Evolutionary conservation across 805 yeast species (phyloP).

Genomic region (Cyberlindnera sargentensis): DNA sequence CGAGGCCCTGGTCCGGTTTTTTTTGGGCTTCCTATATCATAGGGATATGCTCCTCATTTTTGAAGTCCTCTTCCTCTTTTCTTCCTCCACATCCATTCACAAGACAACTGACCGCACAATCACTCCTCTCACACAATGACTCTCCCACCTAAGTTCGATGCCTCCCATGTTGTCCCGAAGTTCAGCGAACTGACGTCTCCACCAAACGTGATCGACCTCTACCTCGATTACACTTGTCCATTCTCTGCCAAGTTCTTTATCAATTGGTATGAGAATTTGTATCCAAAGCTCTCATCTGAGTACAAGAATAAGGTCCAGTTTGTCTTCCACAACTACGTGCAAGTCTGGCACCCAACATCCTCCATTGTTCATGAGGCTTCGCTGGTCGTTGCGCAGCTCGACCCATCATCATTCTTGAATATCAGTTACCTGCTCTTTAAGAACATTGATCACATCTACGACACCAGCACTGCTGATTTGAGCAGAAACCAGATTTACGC

Average conservation of each 20-base stretch:
- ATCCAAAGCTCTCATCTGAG: slow-evolving; percentile 42
- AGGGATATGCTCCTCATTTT: too few species aligned
- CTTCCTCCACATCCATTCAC: not conserved
- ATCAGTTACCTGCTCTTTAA: slow-evolving; percentile 51
- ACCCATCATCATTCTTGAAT: slow-evolving; percentile 49
- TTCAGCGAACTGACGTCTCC: slow-evolving; percentile 6
- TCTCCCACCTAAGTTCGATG: slow-evolving; percentile 21
- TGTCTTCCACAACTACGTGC: slow-evolving; percentile 67
- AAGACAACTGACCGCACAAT: not conserved
- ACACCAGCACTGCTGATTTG: slow-evolving; percentile 46
- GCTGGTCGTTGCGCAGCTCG: slow-evolving; percentile 56
- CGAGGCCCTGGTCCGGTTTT: too few species aligned
- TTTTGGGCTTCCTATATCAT: too few species aligned
- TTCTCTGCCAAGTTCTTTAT: slow-evolving; percentile 59
- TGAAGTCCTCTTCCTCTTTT: not conserved
- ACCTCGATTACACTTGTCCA: slow-evolving; percentile 73
- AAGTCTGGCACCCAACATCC: slow-evolving; percentile 87
- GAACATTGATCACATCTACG: slow-evolving; percentile 50
- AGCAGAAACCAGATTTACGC: slow-evolving; percentile 50
- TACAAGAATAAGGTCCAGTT: slow-evolving; percentile 49
- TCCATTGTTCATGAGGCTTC: slow-evolving; percentile 63
- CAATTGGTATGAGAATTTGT: slow-evolving; percentile 43
- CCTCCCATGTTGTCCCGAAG: slow-evolving; percentile 19
- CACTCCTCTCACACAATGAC: slow-evolving; percentile 17
- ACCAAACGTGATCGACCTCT: slow-evolving; percentile 48